Evolutionary conservation across 2,329 filamentous ascomycete species (phyloP), one percentile per base, ranked within the genome.

Genomic region (Fusarium heterosporum): DNA sequence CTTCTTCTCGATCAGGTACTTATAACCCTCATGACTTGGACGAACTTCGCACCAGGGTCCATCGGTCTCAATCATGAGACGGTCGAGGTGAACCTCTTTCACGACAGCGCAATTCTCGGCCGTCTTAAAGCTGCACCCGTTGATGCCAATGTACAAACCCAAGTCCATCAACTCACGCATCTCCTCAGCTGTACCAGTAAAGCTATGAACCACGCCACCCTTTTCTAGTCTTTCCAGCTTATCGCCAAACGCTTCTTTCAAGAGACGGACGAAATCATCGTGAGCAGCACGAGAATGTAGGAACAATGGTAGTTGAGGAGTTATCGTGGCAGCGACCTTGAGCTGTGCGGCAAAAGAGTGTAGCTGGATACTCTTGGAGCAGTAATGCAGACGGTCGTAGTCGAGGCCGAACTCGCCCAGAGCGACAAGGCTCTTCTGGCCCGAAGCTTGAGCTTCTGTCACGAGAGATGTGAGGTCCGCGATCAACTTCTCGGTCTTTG

Each of bases 11-110:
- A 87, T 76, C 12, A 88, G 78, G 68, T 90, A 91, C 77, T 90
- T 90, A 72, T 90, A 92, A 4, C 93, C 93, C 29, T 94, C 93
- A 79, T 99, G 95, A 29, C 88, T 93, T 1, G 93, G 90, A 25
- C 96, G 85, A 60, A 99, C 95, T 78, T 99, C 96, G 75, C 96
- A 99, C 92, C 96, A 99, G 4, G 96, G 96, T 4, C 96, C 96
- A 76, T 99, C 96, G 0, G 96, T 99, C 83, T 99, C 96, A 46
- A 99, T 88, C 85, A 98, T 96, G 53, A 99, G 78, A 45, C 90
- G 82, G 55, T 94, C 89, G 12, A 99, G 81, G 12, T 89, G 91
- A 38, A 98, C 88, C 61, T 90, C 87, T 65, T 85, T 88, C 12
- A 97, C 93, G 4, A 97, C 94, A 14, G 87, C 89, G 39, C 97